Percentiles rank a stretch among this genome's conserved stretches.
phyloP scores from a whole-genome alignment of 148 eudicot species.

The Suaeda aralocaspica region DNA sequence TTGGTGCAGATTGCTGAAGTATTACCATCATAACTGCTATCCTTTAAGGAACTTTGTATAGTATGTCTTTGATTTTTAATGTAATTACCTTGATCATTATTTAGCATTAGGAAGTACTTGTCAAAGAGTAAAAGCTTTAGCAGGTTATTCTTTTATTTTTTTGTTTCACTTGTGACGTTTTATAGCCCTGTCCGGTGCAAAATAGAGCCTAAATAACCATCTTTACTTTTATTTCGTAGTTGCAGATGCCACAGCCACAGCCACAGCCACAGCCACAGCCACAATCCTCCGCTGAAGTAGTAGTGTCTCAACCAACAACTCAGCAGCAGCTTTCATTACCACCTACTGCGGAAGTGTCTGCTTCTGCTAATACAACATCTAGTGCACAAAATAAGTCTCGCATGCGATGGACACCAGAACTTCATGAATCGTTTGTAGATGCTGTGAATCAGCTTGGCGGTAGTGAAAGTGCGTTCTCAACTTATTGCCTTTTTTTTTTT shows the following conservation, averaged over 20 bases:
- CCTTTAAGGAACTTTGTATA: neutral
- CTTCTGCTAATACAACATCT: slow-evolving; percentile 34
- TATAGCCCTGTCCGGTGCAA: neutral
- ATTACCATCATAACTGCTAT: neutral
- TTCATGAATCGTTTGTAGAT: slow-evolving; percentile 76
- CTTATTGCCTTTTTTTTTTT: neutral
- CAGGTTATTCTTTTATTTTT: too few species aligned
- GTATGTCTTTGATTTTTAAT: neutral
- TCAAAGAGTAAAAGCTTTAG: neutral
- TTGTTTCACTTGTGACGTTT: too few species aligned
- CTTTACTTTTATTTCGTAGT: slow-evolving; percentile 1
- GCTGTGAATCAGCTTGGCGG: slow-evolving; percentile 90
- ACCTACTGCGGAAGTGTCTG: slow-evolving; percentile 35
- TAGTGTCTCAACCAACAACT: slow-evolving; percentile 26
- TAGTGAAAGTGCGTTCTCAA: slow-evolving; percentile 47
- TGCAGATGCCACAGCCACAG: slow-evolving; percentile 42
- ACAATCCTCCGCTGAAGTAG: slow-evolving; percentile 37
- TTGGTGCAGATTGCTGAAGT: neutral
- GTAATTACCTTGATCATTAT: neutral
- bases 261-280: too few species aligned
- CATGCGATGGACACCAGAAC: slow-evolving; percentile 92
- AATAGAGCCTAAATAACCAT: neutral
- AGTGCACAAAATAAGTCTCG: slow-evolving; percentile 48
- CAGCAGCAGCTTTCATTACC: slow-evolving; percentile 36
- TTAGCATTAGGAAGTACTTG: too few species aligned